Evolutionary conservation across 2,329 filamentous ascomycete species (phyloP).

Genomic region (Nigrospora sphaerica): DNA sequence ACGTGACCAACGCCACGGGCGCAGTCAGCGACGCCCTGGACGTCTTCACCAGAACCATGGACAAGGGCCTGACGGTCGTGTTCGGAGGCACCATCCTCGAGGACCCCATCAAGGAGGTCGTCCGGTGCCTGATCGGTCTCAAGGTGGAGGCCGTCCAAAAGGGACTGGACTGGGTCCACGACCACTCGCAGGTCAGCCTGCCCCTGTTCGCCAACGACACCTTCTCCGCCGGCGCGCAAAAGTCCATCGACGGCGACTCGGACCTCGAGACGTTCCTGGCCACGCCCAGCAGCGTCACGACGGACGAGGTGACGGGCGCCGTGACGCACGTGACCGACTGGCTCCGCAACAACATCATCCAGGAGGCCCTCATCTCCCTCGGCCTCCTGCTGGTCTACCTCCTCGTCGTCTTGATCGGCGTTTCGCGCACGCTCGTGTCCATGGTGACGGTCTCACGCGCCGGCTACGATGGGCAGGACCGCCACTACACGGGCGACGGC

Average conservation of each 20-base stretch:
- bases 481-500: conserved; percentile 1
- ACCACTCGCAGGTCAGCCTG: conserved; percentile 77
- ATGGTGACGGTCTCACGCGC: conserved; percentile 6
- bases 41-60: conserved; percentile 71
- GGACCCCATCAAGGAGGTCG: conserved; percentile 68
- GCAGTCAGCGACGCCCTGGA: conserved; percentile 84
- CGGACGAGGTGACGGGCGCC: conserved; percentile 74
- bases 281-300: conserved; percentile 64
- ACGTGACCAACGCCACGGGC: conserved; percentile 76
- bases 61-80: conserved; percentile 62
- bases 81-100: conserved; percentile 80
- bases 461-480: not conserved
- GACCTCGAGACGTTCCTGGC: conserved; percentile 66
- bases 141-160: conserved; percentile 81
- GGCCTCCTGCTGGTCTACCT: conserved; percentile 71
- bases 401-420: conserved; percentile 66
- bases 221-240: conserved; percentile 72
- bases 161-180: conserved; percentile 87
- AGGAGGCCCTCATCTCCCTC: conserved; percentile 74
- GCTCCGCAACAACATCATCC: conserved; percentile 60
- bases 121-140: conserved; percentile 80
- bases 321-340: conserved; percentile 62
- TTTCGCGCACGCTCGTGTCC: conserved; percentile 48
- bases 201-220: conserved; percentile 72
- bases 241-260: conserved; percentile 49